Evolutionary conservation across 1,284 basidiomycete species (phyloP).

Genomic region (Cryptococcus wingfieldii): DNA sequence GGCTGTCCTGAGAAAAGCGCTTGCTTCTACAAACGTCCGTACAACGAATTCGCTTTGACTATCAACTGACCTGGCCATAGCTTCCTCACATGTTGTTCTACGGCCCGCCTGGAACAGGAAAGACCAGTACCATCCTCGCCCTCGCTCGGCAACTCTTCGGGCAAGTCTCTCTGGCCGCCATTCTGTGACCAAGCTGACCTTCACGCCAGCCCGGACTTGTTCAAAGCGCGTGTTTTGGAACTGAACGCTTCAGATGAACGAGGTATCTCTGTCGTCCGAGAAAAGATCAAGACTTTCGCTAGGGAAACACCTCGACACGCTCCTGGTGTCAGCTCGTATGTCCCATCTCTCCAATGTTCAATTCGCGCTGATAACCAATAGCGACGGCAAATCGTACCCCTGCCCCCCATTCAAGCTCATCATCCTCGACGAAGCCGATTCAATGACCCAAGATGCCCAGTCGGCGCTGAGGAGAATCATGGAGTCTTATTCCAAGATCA

Average conservation of each 20-base stretch:
- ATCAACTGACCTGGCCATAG: slow-evolving; percentile 51
- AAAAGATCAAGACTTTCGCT: slow-evolving; percentile 98
- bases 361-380: slow-evolving; percentile 4
- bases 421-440: slow-evolving; percentile 98
- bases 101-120: slow-evolving; percentile 96
- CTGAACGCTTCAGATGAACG: slow-evolving; percentile 99
- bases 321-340: slow-evolving; percentile 56
- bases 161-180: slow-evolving; percentile 50
- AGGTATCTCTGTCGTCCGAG: slow-evolving; percentile 92
- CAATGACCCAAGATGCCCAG: slow-evolving; percentile 99
- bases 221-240: slow-evolving; percentile 87
- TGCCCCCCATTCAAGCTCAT: slow-evolving; percentile 99
- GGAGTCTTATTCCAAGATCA: slow-evolving; percentile 96
- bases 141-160: slow-evolving; percentile 92
- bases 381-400: slow-evolving; percentile 78
- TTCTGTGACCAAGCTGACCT: background rate
- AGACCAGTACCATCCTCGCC: slow-evolving; percentile 97
- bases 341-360: slow-evolving; percentile 3
- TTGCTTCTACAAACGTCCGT: slow-evolving; percentile 84
- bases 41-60: background rate
- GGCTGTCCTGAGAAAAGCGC: slow-evolving; percentile 81
- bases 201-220: slow-evolving; percentile 78
- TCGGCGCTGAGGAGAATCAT: slow-evolving; percentile 93
- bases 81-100: slow-evolving; percentile 99
- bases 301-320: slow-evolving; percentile 85